phyloP scores from a whole-genome alignment of 306 rosid species.

The Ziziphus jujuba region DNA sequence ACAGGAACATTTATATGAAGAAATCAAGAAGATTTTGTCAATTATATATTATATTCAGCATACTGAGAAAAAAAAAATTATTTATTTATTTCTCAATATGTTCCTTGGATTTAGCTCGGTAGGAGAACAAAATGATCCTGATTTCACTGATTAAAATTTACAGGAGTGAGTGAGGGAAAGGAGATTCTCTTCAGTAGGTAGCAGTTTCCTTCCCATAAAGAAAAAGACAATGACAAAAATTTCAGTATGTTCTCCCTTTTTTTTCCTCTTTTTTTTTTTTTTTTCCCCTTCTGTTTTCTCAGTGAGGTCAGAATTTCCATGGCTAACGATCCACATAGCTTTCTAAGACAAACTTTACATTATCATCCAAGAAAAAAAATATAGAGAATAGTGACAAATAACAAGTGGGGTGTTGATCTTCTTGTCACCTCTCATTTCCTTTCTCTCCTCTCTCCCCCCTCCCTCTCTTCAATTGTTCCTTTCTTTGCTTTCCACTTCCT shows the following conservation, averaged over 20 bases:
- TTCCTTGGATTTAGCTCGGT: too few species aligned
- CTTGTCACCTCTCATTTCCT: conserved; percentile 37
- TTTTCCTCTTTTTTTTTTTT: background rate
- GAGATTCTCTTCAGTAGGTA: conserved; percentile 24
- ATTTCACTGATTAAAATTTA: conserved; percentile 11
- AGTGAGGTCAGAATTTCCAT: conserved; percentile 25
- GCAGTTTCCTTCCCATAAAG: conserved; percentile 28
- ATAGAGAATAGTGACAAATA: conserved; percentile 33
- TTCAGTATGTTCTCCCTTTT: conserved; percentile 16
- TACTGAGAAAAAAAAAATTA: too few species aligned
- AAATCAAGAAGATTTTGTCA: too few species aligned
- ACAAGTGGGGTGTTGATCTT: conserved; percentile 60
- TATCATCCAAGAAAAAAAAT: conserved; percentile 37
- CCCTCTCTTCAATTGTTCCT: conserved; percentile 16
- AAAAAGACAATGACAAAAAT: conserved; percentile 39
- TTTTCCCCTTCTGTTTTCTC: conserved; percentile 8
- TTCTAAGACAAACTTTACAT: conserved; percentile 28
- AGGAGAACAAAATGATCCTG: conserved; percentile 6
- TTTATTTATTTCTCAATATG: too few species aligned
- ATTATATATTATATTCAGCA: too few species aligned
- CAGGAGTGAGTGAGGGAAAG: conserved; percentile 18
- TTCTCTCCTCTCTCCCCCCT: conserved; percentile 30
- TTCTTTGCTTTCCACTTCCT: conserved; percentile 26
- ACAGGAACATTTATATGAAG: too few species aligned
- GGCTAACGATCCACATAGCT: conserved; percentile 17